Conservation (phyloP, 2,329 filamentous ascomycete genomes). For the Drechslera avenae region DNA sequence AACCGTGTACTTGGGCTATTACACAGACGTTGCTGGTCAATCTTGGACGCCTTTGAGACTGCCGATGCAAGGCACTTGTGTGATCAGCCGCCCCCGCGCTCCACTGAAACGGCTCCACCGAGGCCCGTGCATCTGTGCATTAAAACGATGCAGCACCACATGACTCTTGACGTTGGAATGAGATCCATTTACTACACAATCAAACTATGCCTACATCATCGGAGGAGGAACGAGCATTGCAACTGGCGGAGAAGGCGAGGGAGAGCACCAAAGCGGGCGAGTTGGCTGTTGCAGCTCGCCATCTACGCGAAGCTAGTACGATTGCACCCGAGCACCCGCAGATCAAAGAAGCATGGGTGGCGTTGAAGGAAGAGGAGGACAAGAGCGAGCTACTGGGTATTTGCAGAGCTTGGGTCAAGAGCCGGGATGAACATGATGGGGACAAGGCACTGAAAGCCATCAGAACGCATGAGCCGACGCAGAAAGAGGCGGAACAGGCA, state of each 20-base stretch:
- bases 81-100: slow-evolving; percentile 12
- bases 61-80: background rate
- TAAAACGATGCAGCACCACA: slow-evolving; percentile 18
- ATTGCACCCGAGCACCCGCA: slow-evolving; percentile 50
- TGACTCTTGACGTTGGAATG: slow-evolving; percentile 23
- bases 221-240: slow-evolving; percentile 38
- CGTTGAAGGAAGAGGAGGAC: slow-evolving; percentile 48
- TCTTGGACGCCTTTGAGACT: background rate
- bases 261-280: slow-evolving; percentile 39
- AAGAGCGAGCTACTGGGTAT: slow-evolving; percentile 42
- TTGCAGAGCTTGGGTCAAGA: slow-evolving; percentile 45
- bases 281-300: slow-evolving; percentile 48
- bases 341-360: slow-evolving; percentile 50
- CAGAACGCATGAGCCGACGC: slow-evolving; percentile 38
- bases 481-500: slow-evolving; percentile 48
- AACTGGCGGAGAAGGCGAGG: slow-evolving; percentile 38
- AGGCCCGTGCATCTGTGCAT: slow-evolving; percentile 24
- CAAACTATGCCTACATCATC: slow-evolving; percentile 35
- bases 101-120: slow-evolving; percentile 12
- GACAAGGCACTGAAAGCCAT: slow-evolving; percentile 45
- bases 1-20: slow-evolving; percentile 1
- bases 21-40: background rate
- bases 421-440: slow-evolving; percentile 48
- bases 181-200: slow-evolving; percentile 10
- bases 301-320: slow-evolving; percentile 52